Evolutionary conservation across 2,329 filamentous ascomycete genomes (phyloP).

Genomic region (Arthrobotrys sphaeroides): DNA sequence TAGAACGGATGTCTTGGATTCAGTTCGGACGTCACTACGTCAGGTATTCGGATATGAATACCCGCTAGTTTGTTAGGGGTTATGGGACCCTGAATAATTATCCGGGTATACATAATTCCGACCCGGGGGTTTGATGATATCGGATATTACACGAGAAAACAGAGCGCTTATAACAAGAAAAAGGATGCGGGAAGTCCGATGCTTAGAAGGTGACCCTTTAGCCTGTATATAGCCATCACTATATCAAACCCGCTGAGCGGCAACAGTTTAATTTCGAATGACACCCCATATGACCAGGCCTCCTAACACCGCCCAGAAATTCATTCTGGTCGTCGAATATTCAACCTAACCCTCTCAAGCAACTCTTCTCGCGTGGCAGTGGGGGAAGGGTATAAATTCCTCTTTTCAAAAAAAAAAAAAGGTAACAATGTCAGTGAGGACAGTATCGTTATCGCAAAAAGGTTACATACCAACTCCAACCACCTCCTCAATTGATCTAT

Average conservation of each 20-base stretch:
- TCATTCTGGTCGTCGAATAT: slow-evolving; percentile 27
- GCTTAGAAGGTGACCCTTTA: too few relatives aligned
- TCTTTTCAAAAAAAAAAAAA: slow-evolving; percentile 1
- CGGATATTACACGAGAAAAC: not conserved
- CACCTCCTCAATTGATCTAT: slow-evolving; percentile 44
- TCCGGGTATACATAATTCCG: not conserved
- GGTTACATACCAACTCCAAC: slow-evolving; percentile 33
- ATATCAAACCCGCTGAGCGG: not conserved
- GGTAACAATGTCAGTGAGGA: not conserved
- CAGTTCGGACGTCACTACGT: too few relatives aligned
- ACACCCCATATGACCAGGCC: too few relatives aligned
- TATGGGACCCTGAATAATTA: too few relatives aligned
- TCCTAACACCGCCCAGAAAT: not conserved
- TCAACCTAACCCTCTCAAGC: slow-evolving; percentile 33
- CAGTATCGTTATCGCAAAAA: not conserved
- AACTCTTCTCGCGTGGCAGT: slow-evolving; percentile 41
- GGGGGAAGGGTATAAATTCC: slow-evolving; percentile 43
- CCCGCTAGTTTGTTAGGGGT: too few relatives aligned
- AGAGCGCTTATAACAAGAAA: too few relatives aligned
- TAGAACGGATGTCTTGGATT: too few relatives aligned
- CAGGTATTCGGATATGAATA: too few relatives aligned
- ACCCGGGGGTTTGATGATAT: not conserved
- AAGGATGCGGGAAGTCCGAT: too few relatives aligned
- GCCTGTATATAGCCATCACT: too few relatives aligned
- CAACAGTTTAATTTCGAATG: not conserved